These are phyloP conservation scores for Hirsutella thompsonii DNA, from an alignment of 2,329 filamentous ascomycete genomes.

Conservation along the genomic window DNA sequence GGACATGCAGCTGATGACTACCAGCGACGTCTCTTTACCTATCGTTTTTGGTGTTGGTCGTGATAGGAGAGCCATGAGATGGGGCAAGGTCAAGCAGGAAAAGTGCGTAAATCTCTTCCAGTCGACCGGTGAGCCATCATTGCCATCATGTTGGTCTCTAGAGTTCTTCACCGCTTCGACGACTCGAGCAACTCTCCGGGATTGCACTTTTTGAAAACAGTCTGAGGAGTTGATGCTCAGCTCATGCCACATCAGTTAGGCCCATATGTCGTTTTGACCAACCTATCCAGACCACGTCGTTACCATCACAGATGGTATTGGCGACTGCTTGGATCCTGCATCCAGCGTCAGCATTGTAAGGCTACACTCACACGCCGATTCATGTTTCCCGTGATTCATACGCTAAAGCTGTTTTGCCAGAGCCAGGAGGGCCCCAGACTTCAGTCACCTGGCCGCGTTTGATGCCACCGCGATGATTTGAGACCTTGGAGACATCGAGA, in stretches of 20 bases:
- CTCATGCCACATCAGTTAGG: background rate
- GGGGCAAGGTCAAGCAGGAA: conserved; percentile 47
- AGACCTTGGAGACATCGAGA: conserved; percentile 6
- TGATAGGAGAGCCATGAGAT: conserved; percentile 63
- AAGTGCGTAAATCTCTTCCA: conserved; percentile 31
- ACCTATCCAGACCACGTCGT: conserved; percentile 75
- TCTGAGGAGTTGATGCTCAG: conserved; percentile 16
- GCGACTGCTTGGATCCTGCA: conserved; percentile 56
- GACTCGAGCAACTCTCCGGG: conserved; percentile 14
- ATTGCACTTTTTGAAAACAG: conserved; percentile 30
- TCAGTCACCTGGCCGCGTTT: conserved; percentile 70
- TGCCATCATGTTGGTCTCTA: conserved; percentile 1
- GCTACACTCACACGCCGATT: background rate
- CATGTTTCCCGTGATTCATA: conserved; percentile 22
- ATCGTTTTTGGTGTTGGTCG: conserved; percentile 53
- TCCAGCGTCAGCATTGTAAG: background rate
- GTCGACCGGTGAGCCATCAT: conserved; percentile 8
- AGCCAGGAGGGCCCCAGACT: conserved; percentile 75
- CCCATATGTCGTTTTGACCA: conserved; percentile 15
- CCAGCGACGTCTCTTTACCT: conserved; percentile 46
- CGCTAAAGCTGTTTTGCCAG: conserved; percentile 76
- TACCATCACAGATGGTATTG: conserved; percentile 45
- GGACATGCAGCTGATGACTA: conserved; percentile 71
- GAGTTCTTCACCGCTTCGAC: conserved; percentile 9
- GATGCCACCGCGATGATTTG: conserved; percentile 39